A percentile compares a stretch with the other conserved stretches of the same genome.
These are phyloP conservation scores for Trametes elegans DNA, from an alignment of 768 basidiomycete genomes.

Conservation along the genomic window DNA sequence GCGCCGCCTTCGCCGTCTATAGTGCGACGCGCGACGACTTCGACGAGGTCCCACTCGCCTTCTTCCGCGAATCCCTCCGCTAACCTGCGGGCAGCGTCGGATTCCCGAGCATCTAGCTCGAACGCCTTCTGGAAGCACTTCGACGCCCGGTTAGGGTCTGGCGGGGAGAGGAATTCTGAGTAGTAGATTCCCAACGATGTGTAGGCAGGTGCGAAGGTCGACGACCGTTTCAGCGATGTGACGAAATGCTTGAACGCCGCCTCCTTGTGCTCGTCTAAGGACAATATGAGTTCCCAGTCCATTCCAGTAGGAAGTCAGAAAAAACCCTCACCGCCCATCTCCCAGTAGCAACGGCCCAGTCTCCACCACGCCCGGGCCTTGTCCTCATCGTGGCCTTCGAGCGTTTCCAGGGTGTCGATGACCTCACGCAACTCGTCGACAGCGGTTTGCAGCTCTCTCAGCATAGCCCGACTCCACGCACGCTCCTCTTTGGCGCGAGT, in stretches of 20 bases:
- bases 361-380: constrained; percentile 83
- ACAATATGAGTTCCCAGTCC: neutral
- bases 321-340: constrained; percentile 55
- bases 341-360: constrained; percentile 75
- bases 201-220: constrained; percentile 86
- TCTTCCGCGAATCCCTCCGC: constrained; percentile 91
- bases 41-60: constrained; percentile 93
- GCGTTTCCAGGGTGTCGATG: constrained; percentile 40
- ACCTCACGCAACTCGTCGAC: constrained; percentile 48
- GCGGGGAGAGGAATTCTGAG: constrained; percentile 60
- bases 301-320: neutral
- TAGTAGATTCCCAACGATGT: constrained; percentile 94
- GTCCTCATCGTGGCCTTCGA: constrained; percentile 52
- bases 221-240: constrained; percentile 66
- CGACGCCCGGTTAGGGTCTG: constrained; percentile 81
- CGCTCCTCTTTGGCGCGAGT: constrained; percentile 75
- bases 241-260: constrained; percentile 81
- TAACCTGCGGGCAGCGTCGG: constrained; percentile 77
- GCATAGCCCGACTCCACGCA: constrained; percentile 79
- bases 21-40: constrained; percentile 87
- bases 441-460: constrained; percentile 46
- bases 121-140: constrained; percentile 99
- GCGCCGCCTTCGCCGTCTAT: constrained; percentile 91
- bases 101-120: constrained; percentile 89
- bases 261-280: constrained; percentile 47